A percentile compares a stretch with the other conserved stretches of the same genome.
phyloP scores from a whole-genome alignment of 139 green algal genomes.

The Coccomyxa sp. region DNA sequence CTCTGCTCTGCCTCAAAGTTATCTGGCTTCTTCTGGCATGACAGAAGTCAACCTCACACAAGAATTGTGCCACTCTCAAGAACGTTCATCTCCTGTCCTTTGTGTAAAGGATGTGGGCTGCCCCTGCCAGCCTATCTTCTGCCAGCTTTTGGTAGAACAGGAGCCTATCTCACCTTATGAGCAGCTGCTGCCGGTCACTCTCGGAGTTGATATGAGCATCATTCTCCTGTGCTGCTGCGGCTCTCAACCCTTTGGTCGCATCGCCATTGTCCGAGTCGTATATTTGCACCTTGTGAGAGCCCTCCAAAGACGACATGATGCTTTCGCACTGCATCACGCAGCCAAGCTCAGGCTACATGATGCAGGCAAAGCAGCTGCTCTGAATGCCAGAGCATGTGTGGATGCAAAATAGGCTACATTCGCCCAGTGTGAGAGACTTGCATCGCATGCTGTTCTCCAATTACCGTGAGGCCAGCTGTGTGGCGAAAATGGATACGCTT shows the following conservation, averaged over 20 bases:
- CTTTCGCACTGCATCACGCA: constrained; percentile 25
- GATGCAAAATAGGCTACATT: too few relatives aligned
- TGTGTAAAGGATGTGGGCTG: too few relatives aligned
- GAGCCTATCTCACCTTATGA: constrained; percentile 67
- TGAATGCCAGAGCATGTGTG: not conserved
- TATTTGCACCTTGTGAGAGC: constrained; percentile 14
- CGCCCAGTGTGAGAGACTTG: too few relatives aligned
- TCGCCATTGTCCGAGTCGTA: not conserved
- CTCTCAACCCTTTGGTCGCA: constrained; percentile 24
- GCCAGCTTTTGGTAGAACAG: too few relatives aligned
- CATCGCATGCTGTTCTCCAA: not conserved
- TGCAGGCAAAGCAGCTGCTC: not conserved
- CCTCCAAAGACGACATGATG: constrained; percentile 44
- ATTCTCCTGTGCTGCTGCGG: constrained; percentile 48
- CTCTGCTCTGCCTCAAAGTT: too few relatives aligned
- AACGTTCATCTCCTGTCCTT: too few relatives aligned
- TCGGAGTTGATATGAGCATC: constrained; percentile 60
- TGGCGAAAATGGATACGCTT: not conserved
- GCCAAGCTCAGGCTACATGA: not conserved
- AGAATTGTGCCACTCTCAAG: too few relatives aligned
- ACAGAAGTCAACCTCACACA: too few relatives aligned
- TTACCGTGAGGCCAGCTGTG: not conserved
- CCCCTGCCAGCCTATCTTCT: too few relatives aligned
- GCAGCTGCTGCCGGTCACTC: constrained; percentile 53
- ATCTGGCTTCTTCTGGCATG: too few relatives aligned